Base-by-base conservation (phyloP, 208 protist genomes). In the Crithidia brevicula region DNA sequence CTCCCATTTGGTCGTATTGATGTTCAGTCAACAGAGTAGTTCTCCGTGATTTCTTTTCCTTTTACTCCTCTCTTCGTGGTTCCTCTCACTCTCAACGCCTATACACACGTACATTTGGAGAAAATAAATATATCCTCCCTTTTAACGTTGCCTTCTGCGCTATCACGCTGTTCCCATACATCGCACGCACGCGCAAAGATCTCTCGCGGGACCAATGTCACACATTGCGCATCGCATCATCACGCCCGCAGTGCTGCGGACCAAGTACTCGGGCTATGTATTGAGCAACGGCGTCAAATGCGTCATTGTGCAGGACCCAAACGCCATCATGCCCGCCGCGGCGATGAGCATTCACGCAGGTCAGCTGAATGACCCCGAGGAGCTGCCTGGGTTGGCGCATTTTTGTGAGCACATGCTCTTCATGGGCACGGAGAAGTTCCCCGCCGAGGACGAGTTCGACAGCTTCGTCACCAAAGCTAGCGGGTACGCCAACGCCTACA, bases 371-470 rank as follows among this genome's bases (percentile, higher is more conserved):
- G 91, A 96, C 57, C 85, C 88, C 3, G 67, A 53, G 20, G 59
- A 63, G 42, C 49, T 96, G 20, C 79, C 82, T 3, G 91, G 91
- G n/a, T 78, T 98, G 33, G 93, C 92, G 1, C 95, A 98, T 79
- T 94, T 98, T 64, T 94, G 83, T 53, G 95, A 98, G 77, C 95
- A 98, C 73, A 98, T 98, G 95, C 82, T 97, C 6, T 98, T 98
- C 67, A 92, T 98, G 77, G 95, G 96, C 6, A 98, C 92, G 4
- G 83, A 81, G 52, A 96, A 96, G 71, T 98, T 93, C 80, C 96
- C 95, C 18, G 50, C 82, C 25, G 97, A 98, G 75, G 85, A 92
- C 60, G 81, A 87, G 59, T 98, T 96, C 70, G 70, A 82, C 67
- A 67, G 47, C 11, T 95, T 81, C 53, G 80, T 97, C 8, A 74